A percentile compares a stretch with the other conserved stretches of the same genome.
These are phyloP conservation scores for Meyerozyma carpophila DNA, from an alignment of 1,139 yeast genomes.

Conservation along the genomic window DNA sequence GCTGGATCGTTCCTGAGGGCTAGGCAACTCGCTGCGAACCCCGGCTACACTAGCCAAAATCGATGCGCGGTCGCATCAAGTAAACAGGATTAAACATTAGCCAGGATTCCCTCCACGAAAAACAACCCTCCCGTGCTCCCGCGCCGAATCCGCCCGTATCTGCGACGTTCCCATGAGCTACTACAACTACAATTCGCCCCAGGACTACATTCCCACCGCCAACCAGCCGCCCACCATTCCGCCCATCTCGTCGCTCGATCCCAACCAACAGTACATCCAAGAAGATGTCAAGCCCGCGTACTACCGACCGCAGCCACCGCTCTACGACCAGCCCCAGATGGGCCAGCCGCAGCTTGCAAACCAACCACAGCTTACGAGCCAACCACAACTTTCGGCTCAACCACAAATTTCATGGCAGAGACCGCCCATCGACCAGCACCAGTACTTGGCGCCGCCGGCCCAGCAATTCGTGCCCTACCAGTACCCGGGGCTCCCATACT, in stretches of 20 bases:
- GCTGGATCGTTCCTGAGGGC: no score
- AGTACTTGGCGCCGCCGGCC: neutral
- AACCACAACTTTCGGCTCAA: neutral
- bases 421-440: conserved; percentile 5
- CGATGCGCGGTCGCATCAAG: neutral
- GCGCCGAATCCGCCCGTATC: no score
- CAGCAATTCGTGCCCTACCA: conserved; percentile 5
- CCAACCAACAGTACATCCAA: neutral
- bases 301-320: neutral
- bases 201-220: neutral
- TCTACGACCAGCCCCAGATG: conserved; percentile 5
- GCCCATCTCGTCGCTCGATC: neutral
- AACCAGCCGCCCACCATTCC: neutral
- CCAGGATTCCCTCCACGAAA: no score
- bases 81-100: no score
- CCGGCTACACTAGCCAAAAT: neutral
- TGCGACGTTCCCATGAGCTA: neutral
- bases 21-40: neutral
- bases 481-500: conserved; percentile 1
- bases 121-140: no score
- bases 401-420: conserved; percentile 5
- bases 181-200: neutral
- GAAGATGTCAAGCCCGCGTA: neutral
- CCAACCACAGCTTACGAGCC: neutral
- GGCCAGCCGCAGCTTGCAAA: neutral